Evolutionary conservation across 495 filamentous ascomycete species (phyloP).

Genomic region (Aspergillus ostianus): DNA sequence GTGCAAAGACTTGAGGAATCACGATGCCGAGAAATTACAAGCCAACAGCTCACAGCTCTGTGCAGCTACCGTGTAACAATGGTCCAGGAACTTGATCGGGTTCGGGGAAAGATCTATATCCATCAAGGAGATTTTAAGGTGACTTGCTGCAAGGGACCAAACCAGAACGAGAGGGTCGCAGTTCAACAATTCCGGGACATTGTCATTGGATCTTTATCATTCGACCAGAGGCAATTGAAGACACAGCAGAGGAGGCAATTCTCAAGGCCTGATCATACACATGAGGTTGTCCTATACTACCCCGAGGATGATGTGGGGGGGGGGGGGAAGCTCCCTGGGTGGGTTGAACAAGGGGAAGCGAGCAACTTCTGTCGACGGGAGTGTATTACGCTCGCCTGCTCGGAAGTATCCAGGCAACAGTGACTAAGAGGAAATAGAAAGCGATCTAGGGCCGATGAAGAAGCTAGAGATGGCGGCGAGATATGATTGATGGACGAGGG

Average conservation of each 20-base stretch:
- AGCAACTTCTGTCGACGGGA: neutral
- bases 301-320: neutral
- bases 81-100: neutral
- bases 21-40: neutral
- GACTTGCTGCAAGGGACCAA: conserved; percentile 11
- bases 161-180: neutral
- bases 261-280: neutral
- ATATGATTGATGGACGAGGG: neutral
- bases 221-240: neutral
- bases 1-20: neutral
- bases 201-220: conserved; percentile 8
- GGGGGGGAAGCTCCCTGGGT: neutral
- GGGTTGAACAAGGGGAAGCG: neutral
- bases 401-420: neutral
- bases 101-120: conserved; percentile 5
- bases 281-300: neutral
- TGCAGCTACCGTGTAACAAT: neutral
- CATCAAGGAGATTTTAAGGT: conserved; percentile 1
- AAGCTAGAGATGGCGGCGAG: neutral
- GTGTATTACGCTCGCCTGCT: neutral
- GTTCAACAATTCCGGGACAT: conserved; percentile 8
- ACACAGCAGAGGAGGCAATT: neutral
- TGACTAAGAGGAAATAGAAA: neutral
- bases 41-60: neutral
- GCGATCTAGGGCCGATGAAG: neutral